Conservation (phyloP, 2,329 filamentous ascomycete species). For the Ascochyta koolunga region DNA sequence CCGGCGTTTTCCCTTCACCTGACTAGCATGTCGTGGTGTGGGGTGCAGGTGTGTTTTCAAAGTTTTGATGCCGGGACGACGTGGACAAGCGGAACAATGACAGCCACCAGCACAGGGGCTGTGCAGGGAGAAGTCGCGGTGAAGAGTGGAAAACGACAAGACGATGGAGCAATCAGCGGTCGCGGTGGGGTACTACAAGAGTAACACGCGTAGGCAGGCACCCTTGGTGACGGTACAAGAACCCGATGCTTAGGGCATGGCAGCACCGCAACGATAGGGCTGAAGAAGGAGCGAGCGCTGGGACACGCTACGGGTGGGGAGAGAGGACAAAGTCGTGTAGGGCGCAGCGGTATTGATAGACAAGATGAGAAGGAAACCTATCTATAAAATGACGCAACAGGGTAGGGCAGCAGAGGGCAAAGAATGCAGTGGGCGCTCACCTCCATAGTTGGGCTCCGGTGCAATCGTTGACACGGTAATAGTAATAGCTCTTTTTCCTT, state of each 20-base stretch:
- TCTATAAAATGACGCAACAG: constrained; percentile 17
- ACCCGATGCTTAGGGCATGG: constrained; percentile 39
- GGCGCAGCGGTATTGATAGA: constrained; percentile 7
- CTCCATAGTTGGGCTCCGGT: constrained; percentile 19
- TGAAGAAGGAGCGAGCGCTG: constrained; percentile 26
- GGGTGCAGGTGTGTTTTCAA: constrained; percentile 3
- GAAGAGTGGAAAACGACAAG: constrained; percentile 9
- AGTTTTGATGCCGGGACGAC: constrained; percentile 7
- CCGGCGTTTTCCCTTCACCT: constrained; percentile 3
- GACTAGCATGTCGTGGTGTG: constrained; percentile 12
- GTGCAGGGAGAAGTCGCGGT: constrained; percentile 17
- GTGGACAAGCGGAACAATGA: constrained; percentile 1
- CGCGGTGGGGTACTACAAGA: constrained; percentile 47
- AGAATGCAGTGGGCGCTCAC: constrained; percentile 18
- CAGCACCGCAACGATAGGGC: constrained; percentile 31
- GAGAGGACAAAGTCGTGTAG: not conserved
- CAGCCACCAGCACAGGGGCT: constrained; percentile 11
- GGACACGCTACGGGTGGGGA: not conserved
- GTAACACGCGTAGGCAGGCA: constrained; percentile 15
- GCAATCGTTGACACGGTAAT: constrained; percentile 15
- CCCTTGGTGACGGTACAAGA: constrained; percentile 11
- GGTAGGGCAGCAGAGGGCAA: constrained; percentile 12
- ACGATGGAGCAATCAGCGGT: constrained; percentile 17
- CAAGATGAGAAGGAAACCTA: constrained; percentile 9
- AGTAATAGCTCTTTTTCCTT: constrained; percentile 19